These are phyloP conservation scores for Cytidiella melzeri DNA, from an alignment of 768 basidiomycete species.

Conservation along the genomic window DNA sequence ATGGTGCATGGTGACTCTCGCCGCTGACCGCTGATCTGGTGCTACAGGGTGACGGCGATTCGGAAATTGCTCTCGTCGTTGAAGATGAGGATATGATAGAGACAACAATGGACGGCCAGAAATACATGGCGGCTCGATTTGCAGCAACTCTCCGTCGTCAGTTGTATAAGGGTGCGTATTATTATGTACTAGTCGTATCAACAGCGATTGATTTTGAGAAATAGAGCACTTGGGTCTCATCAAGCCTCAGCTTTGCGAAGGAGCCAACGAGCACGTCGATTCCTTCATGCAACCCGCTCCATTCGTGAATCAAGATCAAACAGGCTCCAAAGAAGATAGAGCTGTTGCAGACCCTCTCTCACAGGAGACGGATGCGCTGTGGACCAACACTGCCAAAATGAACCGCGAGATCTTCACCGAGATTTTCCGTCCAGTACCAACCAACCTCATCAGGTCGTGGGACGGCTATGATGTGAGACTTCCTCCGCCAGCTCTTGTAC, in stretches of 20 bases:
- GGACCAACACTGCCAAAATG: conserved; percentile 64
- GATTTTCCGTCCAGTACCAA: conserved; percentile 81
- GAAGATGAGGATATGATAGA: conserved; percentile 81
- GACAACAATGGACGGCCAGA: conserved; percentile 71
- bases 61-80: conserved; percentile 88
- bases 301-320: conserved; percentile 61
- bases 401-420: conserved; percentile 86
- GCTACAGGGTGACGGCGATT: conserved; percentile 80
- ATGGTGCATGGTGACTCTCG: not conserved
- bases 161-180: conserved; percentile 66
- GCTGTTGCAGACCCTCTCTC: conserved; percentile 76
- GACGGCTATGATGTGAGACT: conserved; percentile 59
- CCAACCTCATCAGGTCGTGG: conserved; percentile 77
- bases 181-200: no score
- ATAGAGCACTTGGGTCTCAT: conserved; percentile 87
- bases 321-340: conserved; percentile 46
- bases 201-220: no score
- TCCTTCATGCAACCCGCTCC: conserved; percentile 81
- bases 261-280: conserved; percentile 35
- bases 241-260: conserved; percentile 53
- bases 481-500: not conserved
- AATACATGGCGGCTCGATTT: conserved; percentile 69
- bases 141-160: conserved; percentile 79
- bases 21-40: conserved; percentile 3
- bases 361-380: conserved; percentile 50